Evolutionary conservation across 257 asterid species (phyloP).

Genomic region (Voacanga thouarsii): DNA sequence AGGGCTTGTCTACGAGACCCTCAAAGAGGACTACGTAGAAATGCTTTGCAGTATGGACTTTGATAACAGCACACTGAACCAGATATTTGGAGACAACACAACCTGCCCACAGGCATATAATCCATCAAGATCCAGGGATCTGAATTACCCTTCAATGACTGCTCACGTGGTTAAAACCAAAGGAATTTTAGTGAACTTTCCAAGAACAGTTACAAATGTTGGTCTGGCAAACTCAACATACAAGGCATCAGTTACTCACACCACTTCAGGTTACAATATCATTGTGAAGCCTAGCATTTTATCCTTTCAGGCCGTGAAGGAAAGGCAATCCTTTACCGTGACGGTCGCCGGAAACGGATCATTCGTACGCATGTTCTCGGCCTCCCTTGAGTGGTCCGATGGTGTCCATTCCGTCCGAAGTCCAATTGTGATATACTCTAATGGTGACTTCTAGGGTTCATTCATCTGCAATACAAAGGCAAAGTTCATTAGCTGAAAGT

Average conservation of each 20-base stretch:
- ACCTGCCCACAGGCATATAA: background rate
- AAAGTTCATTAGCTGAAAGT: background rate
- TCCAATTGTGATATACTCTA: conserved; percentile 13
- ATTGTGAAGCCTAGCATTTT: conserved; percentile 4
- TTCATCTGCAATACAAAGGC: background rate
- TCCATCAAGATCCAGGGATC: background rate
- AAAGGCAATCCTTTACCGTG: conserved; percentile 4
- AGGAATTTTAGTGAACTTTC: background rate
- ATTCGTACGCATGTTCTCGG: conserved; percentile 6
- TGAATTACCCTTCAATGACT: conserved; percentile 26
- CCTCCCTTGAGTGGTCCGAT: conserved; percentile 39
- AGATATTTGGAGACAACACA: conserved; percentile 14
- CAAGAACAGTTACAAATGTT: conserved; percentile 11
- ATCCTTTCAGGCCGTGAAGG: background rate
- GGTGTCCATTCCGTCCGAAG: conserved; percentile 25
- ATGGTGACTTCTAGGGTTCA: background rate
- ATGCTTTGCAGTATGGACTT: conserved; percentile 12
- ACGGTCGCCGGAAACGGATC: background rate
- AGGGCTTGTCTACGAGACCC: conserved; percentile 20
- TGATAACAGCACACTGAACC: background rate
- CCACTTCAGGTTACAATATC: background rate
- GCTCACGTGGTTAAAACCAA: background rate
- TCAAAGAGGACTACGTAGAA: conserved; percentile 4
- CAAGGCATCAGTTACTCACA: background rate
- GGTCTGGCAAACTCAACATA: conserved; percentile 8